Evolutionary conservation across 169 alveolate genomes (phyloP), one percentile per base, ranked within the genome.

Genomic region (Plasmodium gonderi): DNA sequence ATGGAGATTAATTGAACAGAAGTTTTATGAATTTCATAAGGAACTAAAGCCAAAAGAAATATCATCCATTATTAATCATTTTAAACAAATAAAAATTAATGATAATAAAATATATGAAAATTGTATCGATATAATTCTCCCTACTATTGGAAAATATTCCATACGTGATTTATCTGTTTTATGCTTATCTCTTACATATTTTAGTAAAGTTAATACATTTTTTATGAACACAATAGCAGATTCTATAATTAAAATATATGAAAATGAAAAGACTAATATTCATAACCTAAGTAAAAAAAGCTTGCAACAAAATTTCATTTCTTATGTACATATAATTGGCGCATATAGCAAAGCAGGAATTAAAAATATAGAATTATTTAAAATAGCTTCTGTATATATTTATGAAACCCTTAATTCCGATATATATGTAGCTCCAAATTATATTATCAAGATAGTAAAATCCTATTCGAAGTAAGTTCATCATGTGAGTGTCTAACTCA

Each of bases 321-420:
- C 97, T 12, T 95, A 92, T 75, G 95, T 94, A n/a, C 97, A 95
- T 93, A 92, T 95, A 20, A 80, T 95, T 33, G 96, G 96, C 4
- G 85, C 97, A 3, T 95, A 78, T 47, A 87, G 96, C 17, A 94
- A 94, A 89, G 93, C 95, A 79, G 91, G 92, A 40, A 78, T 45
- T 67, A 94, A 89, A 72, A 89, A 94, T 69, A 92, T 91, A 17
- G 95, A 92, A 78, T 74, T 95, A 29, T 95, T 95, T 76, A 95
- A 95, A 82, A 94, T 91, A 14, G 97, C 94, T 9, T 94, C 97
- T 17, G 93, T 74, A 31, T 91, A 92, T 54, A 79, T 95, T 14
- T 42, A 93, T 38, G 54, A 14, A 9, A 92, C 91, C n/a, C 36
- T 95, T 33, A 51, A 33, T 29, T 40, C 93, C 42, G 91, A 90